Conservation (phyloP, 371 early-diverging fungal genomes). For the Mortierella sp. region DNA sequence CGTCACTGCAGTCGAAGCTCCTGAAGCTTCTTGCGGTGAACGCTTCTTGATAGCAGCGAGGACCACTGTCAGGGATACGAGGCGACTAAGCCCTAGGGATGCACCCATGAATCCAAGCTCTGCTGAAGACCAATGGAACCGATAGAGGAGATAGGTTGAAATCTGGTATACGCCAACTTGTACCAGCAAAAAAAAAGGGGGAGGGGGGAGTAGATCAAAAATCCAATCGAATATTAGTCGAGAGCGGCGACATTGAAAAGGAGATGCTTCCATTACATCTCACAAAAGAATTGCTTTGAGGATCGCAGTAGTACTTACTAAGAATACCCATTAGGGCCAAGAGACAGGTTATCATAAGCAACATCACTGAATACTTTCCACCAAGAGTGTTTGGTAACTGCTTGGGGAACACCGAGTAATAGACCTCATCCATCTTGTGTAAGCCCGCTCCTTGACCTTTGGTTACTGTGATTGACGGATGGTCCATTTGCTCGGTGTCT, state of each 20-base stretch:
- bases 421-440: not conserved
- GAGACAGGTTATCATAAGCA: slow-evolving; percentile 17
- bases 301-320: too few species aligned
- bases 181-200: too few species aligned
- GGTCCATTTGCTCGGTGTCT: not conserved
- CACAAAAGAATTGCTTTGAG: too few species aligned
- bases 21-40: not conserved
- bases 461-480: slow-evolving; percentile 9
- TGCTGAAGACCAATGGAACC: slow-evolving; percentile 26
- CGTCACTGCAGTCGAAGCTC: slow-evolving; percentile 3
- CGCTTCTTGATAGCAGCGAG: slow-evolving; percentile 16
- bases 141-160: slow-evolving; percentile 20
- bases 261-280: too few species aligned
- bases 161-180: slow-evolving; percentile 9
- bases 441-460: not conserved
- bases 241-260: too few species aligned
- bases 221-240: too few species aligned
- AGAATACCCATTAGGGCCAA: slow-evolving; percentile 12
- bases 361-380: slow-evolving; percentile 20
- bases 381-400: slow-evolving; percentile 24
- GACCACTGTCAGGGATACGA: slow-evolving; percentile 21
- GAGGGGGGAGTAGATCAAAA: too few species aligned
- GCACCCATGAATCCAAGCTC: slow-evolving; percentile 15
- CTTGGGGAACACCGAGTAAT: slow-evolving; percentile 12
- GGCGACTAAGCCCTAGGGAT: slow-evolving; percentile 24